Conservation (phyloP, 352 stramenopile genomes). For the Pythium coloratum region DNA sequence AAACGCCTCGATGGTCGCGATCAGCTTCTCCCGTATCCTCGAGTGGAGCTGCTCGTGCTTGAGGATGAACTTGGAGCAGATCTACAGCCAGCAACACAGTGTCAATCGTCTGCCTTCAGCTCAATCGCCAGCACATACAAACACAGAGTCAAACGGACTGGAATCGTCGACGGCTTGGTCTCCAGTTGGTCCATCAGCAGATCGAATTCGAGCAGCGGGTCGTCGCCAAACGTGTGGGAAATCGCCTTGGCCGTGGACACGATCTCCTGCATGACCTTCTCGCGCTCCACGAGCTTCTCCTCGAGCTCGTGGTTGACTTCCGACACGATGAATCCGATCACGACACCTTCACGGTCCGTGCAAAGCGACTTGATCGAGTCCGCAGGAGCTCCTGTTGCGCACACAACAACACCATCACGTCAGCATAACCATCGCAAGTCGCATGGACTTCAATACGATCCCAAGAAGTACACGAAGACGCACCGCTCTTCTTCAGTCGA, state of each 20-base stretch:
- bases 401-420: constrained; percentile 2
- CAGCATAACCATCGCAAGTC: not conserved
- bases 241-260: constrained; percentile 73
- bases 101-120: not conserved
- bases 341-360: constrained; percentile 77
- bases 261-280: constrained; percentile 83
- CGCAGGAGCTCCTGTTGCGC: constrained; percentile 52
- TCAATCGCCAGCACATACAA: not conserved
- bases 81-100: constrained; percentile 33
- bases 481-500: constrained; percentile 77
- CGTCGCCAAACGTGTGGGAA: constrained; percentile 67
- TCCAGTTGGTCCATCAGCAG: constrained; percentile 82
- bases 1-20: constrained; percentile 62
- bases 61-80: constrained; percentile 84
- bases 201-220: constrained; percentile 86
- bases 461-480: constrained; percentile 14
- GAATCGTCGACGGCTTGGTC: constrained; percentile 83
- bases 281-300: constrained; percentile 68
- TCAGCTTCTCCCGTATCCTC: constrained; percentile 68
- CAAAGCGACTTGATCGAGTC: constrained; percentile 86
- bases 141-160: constrained; percentile 38
- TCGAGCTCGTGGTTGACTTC: constrained; percentile 86
- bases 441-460: not conserved
- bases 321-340: constrained; percentile 88
- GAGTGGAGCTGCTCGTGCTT: constrained; percentile 73